Evolutionary conservation across 73 alveolate species (phyloP).

Genomic region (Blepharisma stoltei): DNA sequence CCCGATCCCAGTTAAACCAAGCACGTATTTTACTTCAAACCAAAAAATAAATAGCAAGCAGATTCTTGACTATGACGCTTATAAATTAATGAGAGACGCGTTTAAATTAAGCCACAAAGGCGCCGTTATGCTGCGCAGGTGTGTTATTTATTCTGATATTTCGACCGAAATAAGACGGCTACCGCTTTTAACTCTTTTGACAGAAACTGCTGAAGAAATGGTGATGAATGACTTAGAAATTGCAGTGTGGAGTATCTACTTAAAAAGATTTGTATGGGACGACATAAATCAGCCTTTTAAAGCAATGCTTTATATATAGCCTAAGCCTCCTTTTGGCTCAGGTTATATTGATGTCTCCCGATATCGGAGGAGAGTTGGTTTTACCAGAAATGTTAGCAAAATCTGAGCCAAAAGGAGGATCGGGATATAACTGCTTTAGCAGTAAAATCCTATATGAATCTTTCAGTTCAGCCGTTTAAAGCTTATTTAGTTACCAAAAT

Average conservation of each 20-base stretch:
- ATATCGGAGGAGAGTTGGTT: no score
- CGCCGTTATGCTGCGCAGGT: not conserved
- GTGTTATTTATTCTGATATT: not conserved
- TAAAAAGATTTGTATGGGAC: constrained; percentile 30
- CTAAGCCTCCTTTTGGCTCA: no score
- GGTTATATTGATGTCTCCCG: no score
- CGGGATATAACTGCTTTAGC: constrained; percentile 20
- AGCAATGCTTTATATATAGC: not conserved
- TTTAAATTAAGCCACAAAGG: no score
- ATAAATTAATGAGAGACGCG: no score
- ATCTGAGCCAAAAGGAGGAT: no score
- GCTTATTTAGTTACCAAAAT: not conserved
- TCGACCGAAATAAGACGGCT: not conserved
- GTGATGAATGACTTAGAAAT: constrained; percentile 33
- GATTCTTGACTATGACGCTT: no score
- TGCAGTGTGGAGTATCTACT: constrained; percentile 26
- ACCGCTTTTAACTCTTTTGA: not conserved
- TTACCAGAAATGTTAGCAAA: no score
- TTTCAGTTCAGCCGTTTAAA: constrained; percentile 2
- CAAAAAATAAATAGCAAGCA: no score
- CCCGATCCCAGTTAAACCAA: no score
- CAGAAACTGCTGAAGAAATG: constrained; percentile 8
- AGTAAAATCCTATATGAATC: not conserved
- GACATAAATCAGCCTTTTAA: not conserved
- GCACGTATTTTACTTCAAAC: no score